Evolutionary conservation across 208 protist species (phyloP), one percentile per base, ranked within the genome.

Genomic region (Acanthamoeba royreba): DNA sequence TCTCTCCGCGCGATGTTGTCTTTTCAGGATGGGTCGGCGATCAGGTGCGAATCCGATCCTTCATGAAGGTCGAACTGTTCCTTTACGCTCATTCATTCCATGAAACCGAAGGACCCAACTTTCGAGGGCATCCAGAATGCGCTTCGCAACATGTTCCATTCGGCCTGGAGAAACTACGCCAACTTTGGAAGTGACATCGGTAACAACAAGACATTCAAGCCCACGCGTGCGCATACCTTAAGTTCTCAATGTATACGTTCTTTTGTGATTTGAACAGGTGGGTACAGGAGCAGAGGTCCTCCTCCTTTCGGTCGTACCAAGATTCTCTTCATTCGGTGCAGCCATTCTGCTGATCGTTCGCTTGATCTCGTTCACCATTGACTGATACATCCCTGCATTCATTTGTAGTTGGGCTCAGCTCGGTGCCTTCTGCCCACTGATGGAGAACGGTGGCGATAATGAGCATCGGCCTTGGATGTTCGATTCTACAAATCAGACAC

Each of bases 381-480:
- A n/a, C n/a, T n/a, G n/a, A n/a, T n/a, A n/a, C n/a, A n/a, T n/a
- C n/a, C n/a, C n/a, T n/a, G n/a, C n/a, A n/a, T n/a, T n/a, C n/a
- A n/a, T n/a, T n/a, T n/a, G n/a, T 15, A 91, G 93, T 31, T 95
- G 93, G 93, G 35, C 47, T 7, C 93, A 95, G 49, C 47, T 95
- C 38, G 93, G 93, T 28, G 55, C 93, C 19, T 93, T 95, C 33
- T 40, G 15, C 4, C 43, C 81, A 40, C 77, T 95, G 25, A 95
- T 95, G 93, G 93, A 95, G 77, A 95, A 95, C 72, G 93, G 93
- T 28, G 93, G 93, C 22, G 53, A 95, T 47, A 81, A 86, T 33
- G n/a, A 92, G 58, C 69, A 90, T 25, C 40, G 63, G 35, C 87
- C 93, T 35, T 94, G 93, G 93, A 92, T 52, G 63, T 94, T 88